A percentile compares a stretch with the other conserved stretches of the same genome.
Evolutionary conservation across 768 basidiomycete genomes (phyloP).

Genomic region (Boletus tylopilopsis): DNA sequence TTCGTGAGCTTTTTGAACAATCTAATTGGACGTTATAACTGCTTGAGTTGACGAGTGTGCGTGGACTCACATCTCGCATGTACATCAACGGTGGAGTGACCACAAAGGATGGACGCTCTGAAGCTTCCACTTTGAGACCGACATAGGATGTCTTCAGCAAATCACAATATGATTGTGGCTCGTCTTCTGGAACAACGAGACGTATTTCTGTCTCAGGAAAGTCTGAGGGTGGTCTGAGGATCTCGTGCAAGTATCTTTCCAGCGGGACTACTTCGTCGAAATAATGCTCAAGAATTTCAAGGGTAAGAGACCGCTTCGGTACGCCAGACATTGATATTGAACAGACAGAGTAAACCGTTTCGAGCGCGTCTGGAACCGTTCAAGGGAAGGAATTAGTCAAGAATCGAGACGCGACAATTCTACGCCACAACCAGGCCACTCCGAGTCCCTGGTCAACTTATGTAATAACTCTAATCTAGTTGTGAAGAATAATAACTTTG

Average conservation of each 20-base stretch:
- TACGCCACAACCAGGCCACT: too few species aligned
- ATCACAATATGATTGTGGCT: constrained; percentile 27
- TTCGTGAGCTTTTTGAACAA: constrained; percentile 60
- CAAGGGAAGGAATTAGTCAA: too few species aligned
- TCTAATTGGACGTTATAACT: constrained; percentile 31
- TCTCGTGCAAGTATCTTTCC: constrained; percentile 36
- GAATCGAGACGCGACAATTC: background rate
- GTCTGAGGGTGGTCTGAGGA: constrained; percentile 27
- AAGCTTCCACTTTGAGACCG: constrained; percentile 30
- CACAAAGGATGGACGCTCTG: constrained; percentile 24
- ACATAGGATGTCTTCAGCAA: constrained; percentile 49
- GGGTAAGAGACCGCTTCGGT: constrained; percentile 15
- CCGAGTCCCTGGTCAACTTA: too few species aligned
- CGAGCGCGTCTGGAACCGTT: background rate
- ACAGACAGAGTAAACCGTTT: background rate
- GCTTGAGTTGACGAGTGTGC: background rate
- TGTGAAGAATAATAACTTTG: too few species aligned
- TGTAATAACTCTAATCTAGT: too few species aligned
- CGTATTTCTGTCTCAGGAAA: constrained; percentile 6
- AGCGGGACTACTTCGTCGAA: constrained; percentile 40
- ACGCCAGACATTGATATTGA: constrained; percentile 5
- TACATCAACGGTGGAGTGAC: constrained; percentile 40
- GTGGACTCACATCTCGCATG: constrained; percentile 49
- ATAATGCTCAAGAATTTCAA: constrained; percentile 40
- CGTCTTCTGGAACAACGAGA: constrained; percentile 12